Evolutionary conservation across 2,329 filamentous ascomycete species (phyloP), one percentile per base, ranked within the genome.

Genomic region (Fusarium azukiicola): DNA sequence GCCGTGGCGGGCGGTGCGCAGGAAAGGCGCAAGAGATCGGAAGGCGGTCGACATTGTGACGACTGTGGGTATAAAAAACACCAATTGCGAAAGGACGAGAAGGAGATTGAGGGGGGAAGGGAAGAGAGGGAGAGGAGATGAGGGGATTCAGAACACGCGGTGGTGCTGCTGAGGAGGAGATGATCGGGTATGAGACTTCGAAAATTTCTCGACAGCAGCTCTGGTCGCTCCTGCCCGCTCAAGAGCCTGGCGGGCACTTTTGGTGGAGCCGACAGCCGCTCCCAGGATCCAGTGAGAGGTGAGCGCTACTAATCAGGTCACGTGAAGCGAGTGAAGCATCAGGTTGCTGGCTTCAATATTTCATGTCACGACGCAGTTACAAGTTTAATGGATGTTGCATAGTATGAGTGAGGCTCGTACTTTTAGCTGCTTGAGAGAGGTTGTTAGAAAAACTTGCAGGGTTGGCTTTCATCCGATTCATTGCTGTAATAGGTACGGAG

Each of bases 1-100:
- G 83, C 96, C 94, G 84, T 93, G 91, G 86, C 96, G 95, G 88
- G 96, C 95, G 81, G 96, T 96, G 91, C 96, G 96, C 90, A 98
- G 88, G 85, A 98, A 94, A 84, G 96, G 95, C 89, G 94, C 93
- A 84, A 96, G 86, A 78, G 95, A 94, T 91, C 96, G 94, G 87
- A 96, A 93, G 86, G 98, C 94, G 86, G 93, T 93, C 89, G 96
- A 95, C 96, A 98, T 98, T 86, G 88, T 95, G 90, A 73, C 77
- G 58, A 27, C 74, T 75, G 46, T 74, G 74, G 80, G 80, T 81
- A 81, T 74, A 73, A 81, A 70, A 79, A 77, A 78, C 71, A 71
- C 79, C 78, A 83, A 79, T 80, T 73, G 61, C 79, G 71, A 81
- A 80, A 74, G 78, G 82, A 80, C 68, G 71, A 82, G 80, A 77